Conservation (phyloP, 345 rosid species). For the Eucalyptus tenuipes region DNA sequence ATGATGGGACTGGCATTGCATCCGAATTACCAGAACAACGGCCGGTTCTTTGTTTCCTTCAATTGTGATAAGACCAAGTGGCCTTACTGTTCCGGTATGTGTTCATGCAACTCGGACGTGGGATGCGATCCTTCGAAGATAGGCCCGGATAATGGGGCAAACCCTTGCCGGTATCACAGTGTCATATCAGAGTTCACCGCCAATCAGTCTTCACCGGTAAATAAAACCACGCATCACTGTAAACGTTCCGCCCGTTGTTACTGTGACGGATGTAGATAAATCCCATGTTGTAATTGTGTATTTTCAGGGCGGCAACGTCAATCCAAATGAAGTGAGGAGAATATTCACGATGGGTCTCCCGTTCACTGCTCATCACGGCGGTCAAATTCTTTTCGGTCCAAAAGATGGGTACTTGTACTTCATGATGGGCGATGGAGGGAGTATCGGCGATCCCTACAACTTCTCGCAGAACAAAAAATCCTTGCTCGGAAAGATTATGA, state of each 20-base stretch:
- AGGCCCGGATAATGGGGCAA: slow-evolving; percentile 37
- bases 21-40: slow-evolving; percentile 52
- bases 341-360: slow-evolving; percentile 93
- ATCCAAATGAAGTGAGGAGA: slow-evolving; percentile 74
- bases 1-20: slow-evolving; percentile 91
- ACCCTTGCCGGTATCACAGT: slow-evolving; percentile 70
- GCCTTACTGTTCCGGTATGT: slow-evolving; percentile 62
- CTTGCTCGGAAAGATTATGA: slow-evolving; percentile 82
- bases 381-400: slow-evolving; percentile 94
- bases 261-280: neutral
- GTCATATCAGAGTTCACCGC: slow-evolving; percentile 63
- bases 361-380: slow-evolving; percentile 64
- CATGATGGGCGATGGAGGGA: slow-evolving; percentile 90
- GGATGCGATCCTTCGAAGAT: slow-evolving; percentile 81
- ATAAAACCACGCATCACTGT: neutral
- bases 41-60: slow-evolving; percentile 68
- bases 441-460: slow-evolving; percentile 60
- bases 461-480: slow-evolving; percentile 93
- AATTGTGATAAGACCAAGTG: slow-evolving; percentile 67
- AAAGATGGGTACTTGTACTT: slow-evolving; percentile 76
- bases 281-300: neutral
- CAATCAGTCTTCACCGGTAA: slow-evolving; percentile 46
- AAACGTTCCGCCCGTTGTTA: neutral
- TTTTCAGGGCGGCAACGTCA: slow-evolving; percentile 47
- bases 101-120: slow-evolving; percentile 74